phyloP scores from a whole-genome alignment of 495 filamentous ascomycete species.

The Platismatia glauca region DNA sequence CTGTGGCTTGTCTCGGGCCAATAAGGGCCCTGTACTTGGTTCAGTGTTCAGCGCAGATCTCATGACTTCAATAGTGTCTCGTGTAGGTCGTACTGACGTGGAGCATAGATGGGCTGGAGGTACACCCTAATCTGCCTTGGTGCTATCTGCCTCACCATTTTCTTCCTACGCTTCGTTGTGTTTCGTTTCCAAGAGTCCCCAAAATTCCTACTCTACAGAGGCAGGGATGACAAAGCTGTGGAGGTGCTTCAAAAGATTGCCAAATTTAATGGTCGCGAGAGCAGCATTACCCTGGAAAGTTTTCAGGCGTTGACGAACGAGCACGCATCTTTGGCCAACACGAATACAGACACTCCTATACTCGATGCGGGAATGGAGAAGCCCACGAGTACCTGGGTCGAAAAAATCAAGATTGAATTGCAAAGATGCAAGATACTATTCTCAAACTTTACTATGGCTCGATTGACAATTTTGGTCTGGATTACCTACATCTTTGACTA shows the following conservation, averaged over 20 bases:
- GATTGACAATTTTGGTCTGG: slow-evolving; percentile 36
- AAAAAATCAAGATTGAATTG: slow-evolving; percentile 31
- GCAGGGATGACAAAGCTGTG: slow-evolving; percentile 35
- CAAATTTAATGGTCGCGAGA: slow-evolving; percentile 31
- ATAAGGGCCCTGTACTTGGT: neutral
- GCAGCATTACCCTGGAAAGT: slow-evolving; percentile 27
- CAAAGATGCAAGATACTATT: slow-evolving; percentile 35
- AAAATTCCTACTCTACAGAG: slow-evolving; percentile 37
- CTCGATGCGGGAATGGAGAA: slow-evolving; percentile 26
- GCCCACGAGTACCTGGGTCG: slow-evolving; percentile 19
- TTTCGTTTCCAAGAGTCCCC: slow-evolving; percentile 41
- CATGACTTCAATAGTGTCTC: neutral
- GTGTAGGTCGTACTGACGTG: neutral
- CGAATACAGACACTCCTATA: slow-evolving; percentile 19
- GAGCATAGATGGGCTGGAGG: slow-evolving; percentile 34
- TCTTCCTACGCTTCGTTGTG: slow-evolving; percentile 37
- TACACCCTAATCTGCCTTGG: slow-evolving; percentile 37
- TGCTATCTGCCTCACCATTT: slow-evolving; percentile 35
- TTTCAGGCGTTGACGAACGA: slow-evolving; percentile 30
- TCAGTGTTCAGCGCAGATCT: neutral
- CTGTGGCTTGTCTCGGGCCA: neutral
- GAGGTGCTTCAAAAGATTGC: slow-evolving; percentile 35
- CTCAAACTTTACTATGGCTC: slow-evolving; percentile 27
- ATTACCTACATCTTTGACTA: slow-evolving; percentile 37
- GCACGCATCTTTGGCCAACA: slow-evolving; percentile 10